Conservation (phyloP, 176 grass and related monocot genomes). For the Cymbopogon citratus region DNA sequence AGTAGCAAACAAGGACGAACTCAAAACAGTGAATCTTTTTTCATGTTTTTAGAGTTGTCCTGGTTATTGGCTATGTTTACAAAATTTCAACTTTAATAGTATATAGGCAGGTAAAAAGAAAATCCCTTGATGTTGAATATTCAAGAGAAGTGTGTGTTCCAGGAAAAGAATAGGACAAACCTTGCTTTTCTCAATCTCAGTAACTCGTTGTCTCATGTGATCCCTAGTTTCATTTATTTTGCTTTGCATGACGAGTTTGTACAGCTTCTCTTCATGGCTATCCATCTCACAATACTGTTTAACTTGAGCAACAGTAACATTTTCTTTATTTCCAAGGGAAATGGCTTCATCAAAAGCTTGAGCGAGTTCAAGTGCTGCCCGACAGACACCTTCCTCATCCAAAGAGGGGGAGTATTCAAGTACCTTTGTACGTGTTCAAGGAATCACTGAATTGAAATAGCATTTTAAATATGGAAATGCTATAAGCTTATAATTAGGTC, state of each 20-base stretch:
- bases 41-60: not conserved
- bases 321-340: conserved; percentile 90
- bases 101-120: not conserved
- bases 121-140: not conserved
- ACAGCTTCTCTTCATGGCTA: conserved; percentile 76
- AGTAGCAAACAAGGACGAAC: conserved; percentile 7
- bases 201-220: conserved; percentile 65
- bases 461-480: conserved; percentile 19
- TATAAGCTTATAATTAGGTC: not conserved
- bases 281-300: conserved; percentile 92
- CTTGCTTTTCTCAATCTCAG: conserved; percentile 93
- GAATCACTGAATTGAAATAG: conserved; percentile 28
- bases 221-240: conserved; percentile 88
- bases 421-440: conserved; percentile 63
- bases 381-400: conserved; percentile 65
- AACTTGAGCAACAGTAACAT: conserved; percentile 73
- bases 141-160: not conserved
- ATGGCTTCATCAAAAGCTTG: conserved; percentile 83
- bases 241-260: conserved; percentile 67
- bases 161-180: conserved; percentile 21
- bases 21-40: not conserved
- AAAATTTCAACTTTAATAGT: not conserved
- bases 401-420: conserved; percentile 78
- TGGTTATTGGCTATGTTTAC: not conserved
- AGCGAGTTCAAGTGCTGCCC: conserved; percentile 59